A percentile compares a stretch with the other conserved stretches of the same genome.
Evolutionary conservation across 345 rosid genomes (phyloP).

Genomic region (Combretum micranthum): DNA sequence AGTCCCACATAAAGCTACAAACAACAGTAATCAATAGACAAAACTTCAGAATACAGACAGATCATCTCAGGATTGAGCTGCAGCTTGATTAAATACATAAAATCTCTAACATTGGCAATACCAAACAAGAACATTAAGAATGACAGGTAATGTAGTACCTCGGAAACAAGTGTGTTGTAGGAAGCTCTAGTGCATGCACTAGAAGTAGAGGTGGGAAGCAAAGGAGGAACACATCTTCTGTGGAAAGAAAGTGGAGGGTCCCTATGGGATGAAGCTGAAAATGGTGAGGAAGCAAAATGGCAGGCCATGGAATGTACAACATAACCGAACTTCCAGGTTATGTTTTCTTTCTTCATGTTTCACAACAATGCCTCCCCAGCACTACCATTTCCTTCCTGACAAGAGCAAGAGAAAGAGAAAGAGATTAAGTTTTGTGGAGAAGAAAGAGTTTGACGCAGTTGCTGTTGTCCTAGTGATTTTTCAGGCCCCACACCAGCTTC

Average conservation of each 20-base stretch:
- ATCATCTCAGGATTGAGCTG: neutral
- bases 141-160: constrained; percentile 29
- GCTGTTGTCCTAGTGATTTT: too few relatives aligned
- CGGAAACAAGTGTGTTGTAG: constrained; percentile 51
- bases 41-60: too few relatives aligned
- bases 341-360: constrained; percentile 25
- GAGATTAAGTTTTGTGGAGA: constrained; percentile 22
- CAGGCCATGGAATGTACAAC: constrained; percentile 74
- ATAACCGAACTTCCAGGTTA: constrained; percentile 4
- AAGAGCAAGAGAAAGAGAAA: neutral
- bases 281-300: constrained; percentile 35
- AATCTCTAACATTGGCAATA: neutral
- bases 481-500: constrained; percentile 11
- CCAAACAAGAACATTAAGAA: neutral
- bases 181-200: constrained; percentile 19
- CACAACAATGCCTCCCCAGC: constrained; percentile 5
- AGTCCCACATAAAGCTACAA: too few relatives aligned
- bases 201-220: constrained; percentile 17
- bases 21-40: too few relatives aligned
- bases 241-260: constrained; percentile 8
- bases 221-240: constrained; percentile 24
- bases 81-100: neutral
- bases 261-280: constrained; percentile 24
- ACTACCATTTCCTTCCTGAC: constrained; percentile 22
- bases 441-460: too few relatives aligned